These are phyloP conservation scores for Zanthoxylum bungeanum DNA, from an alignment of 345 rosid genomes.

Conservation along the genomic window DNA sequence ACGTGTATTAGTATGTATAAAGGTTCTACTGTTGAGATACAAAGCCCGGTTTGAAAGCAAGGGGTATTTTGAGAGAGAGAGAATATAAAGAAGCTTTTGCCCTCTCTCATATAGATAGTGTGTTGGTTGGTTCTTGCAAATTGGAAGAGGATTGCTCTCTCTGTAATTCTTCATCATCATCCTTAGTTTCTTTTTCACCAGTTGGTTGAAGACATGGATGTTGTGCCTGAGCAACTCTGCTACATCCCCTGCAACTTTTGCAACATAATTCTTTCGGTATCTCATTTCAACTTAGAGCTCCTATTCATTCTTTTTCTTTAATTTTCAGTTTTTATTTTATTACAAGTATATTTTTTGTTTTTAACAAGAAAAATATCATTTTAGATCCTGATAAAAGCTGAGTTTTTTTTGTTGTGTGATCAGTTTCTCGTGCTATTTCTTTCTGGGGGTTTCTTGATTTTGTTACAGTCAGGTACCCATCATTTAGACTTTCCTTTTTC, in stretches of 20 bases:
- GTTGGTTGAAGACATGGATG: slow-evolving; percentile 49
- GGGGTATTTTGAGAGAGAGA: not conserved
- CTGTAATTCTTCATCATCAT: slow-evolving; percentile 1
- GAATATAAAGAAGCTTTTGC: slow-evolving; percentile 8
- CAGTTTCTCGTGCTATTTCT: slow-evolving; percentile 25
- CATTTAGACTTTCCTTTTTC: slow-evolving; percentile 31
- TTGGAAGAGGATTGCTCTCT: slow-evolving; percentile 19
- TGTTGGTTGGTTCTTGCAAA: slow-evolving; percentile 20
- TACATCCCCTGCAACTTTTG: slow-evolving; percentile 99
- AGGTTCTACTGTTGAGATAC: slow-evolving; percentile 18
- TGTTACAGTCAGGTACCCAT: slow-evolving; percentile 50
- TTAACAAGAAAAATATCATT: too few relatives aligned
- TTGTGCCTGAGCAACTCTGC: slow-evolving; percentile 79
- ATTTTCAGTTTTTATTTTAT: too few relatives aligned
- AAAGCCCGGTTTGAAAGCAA: too few relatives aligned
- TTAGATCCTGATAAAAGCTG: slow-evolving; percentile 32
- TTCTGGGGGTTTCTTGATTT: slow-evolving; percentile 28
- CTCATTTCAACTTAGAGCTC: slow-evolving; percentile 16
- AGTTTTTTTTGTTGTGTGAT: slow-evolving; percentile 17
- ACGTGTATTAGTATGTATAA: too few relatives aligned
- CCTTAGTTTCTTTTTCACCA: too few relatives aligned
- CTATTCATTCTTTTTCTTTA: too few relatives aligned
- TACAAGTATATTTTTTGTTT: too few relatives aligned
- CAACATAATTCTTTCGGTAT: slow-evolving; percentile 98
- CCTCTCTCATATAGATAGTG: too few relatives aligned